phyloP scores from a whole-genome alignment of 176 grass and related monocot genomes.

The barley (Hordeum vulgare) region MorexV3_pseudomolecules_assembly NC_058523.1:253677491-253677990 shows the following conservation, averaged over 20 bases:
- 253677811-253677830: no score
- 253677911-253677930: no score
- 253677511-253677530: background rate
- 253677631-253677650: background rate
- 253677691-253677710: background rate
- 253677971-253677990: no score
- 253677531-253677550: background rate
- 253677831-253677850: no score
- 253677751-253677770: background rate
- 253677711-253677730: background rate
- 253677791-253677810: no score
- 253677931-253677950: no score
- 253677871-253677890: no score
- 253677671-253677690: background rate
- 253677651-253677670: background rate
- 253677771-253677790: no score
- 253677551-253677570: background rate
- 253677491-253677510: background rate
- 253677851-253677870: no score
- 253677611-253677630: background rate
- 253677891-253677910: no score
- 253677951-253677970: no score
- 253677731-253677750: background rate
- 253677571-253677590: background rate
- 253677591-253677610: background rate